phyloP scores from a whole-genome alignment of 2,329 filamentous ascomycete species.

The Talaromyces sp. region DNA sequence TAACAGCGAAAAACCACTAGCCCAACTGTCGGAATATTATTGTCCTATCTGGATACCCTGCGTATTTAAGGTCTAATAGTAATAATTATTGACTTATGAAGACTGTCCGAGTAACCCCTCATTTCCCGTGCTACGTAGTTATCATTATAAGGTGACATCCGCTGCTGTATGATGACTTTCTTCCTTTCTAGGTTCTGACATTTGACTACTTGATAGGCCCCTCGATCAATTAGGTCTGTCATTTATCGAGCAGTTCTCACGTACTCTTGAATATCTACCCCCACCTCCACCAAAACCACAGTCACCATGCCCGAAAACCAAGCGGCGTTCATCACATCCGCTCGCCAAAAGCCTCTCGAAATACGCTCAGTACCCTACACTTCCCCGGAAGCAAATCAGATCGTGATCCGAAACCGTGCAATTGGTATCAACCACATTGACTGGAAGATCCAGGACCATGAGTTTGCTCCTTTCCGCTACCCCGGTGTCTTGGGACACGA shows the following conservation, averaged over 20 bases:
- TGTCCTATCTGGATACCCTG: background rate
- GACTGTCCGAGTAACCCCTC: background rate
- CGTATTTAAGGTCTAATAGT: background rate
- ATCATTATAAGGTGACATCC: background rate
- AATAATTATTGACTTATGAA: background rate
- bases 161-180: background rate
- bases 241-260: background rate
- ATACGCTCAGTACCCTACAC: constrained; percentile 11
- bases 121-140: background rate
- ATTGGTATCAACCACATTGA: constrained; percentile 26
- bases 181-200: background rate
- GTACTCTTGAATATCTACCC: background rate
- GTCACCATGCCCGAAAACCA: constrained; percentile 9
- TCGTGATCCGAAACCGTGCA: constrained; percentile 17
- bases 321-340: constrained; percentile 15
- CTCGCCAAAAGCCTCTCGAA: constrained; percentile 12
- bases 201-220: background rate
- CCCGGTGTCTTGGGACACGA: constrained; percentile 25
- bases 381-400: constrained; percentile 13
- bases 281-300: background rate
- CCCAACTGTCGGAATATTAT: too few species aligned
- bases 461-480: constrained; percentile 19
- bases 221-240: background rate
- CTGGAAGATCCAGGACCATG: constrained; percentile 22
- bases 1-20: too few species aligned